These are phyloP conservation scores for Xylariaceae sp. DNA, from an alignment of 2,329 filamentous ascomycete genomes.

Conservation along the genomic window DNA sequence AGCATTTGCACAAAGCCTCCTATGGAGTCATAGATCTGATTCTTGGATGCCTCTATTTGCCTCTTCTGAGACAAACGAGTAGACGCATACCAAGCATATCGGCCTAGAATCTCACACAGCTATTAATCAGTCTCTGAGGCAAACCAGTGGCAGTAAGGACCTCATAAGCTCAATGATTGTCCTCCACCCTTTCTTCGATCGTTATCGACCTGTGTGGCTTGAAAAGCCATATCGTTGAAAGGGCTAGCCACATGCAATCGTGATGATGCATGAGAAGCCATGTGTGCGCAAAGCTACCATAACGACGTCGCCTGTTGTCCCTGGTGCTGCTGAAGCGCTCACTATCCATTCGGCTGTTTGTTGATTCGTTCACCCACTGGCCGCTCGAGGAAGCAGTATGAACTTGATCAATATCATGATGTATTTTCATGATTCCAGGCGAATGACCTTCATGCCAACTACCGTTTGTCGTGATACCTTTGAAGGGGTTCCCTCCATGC, in stretches of 20 bases:
- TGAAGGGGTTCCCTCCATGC: too few relatives aligned
- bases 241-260: too few relatives aligned
- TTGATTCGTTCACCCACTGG: not conserved
- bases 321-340: not conserved
- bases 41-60: conserved; percentile 11
- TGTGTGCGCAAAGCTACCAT: not conserved
- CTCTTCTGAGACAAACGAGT: not conserved
- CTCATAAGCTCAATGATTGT: conserved; percentile 7
- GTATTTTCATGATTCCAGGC: too few relatives aligned
- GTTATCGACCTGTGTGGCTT: too few relatives aligned
- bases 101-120: conserved; percentile 5
- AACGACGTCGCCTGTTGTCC: not conserved
- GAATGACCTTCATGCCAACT: too few relatives aligned
- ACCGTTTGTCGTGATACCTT: too few relatives aligned
- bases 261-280: not conserved
- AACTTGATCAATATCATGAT: too few relatives aligned
- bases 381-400: not conserved
- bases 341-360: not conserved
- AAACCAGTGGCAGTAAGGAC: conserved; percentile 6
- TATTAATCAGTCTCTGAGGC: conserved; percentile 3
- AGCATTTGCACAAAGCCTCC: conserved; percentile 1
- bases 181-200: not conserved
- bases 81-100: not conserved
- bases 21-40: not conserved
- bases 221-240: too few relatives aligned